Conservation (phyloP, 2,329 filamentous ascomycete species). For the Calonectria pauciramosa region DNA sequence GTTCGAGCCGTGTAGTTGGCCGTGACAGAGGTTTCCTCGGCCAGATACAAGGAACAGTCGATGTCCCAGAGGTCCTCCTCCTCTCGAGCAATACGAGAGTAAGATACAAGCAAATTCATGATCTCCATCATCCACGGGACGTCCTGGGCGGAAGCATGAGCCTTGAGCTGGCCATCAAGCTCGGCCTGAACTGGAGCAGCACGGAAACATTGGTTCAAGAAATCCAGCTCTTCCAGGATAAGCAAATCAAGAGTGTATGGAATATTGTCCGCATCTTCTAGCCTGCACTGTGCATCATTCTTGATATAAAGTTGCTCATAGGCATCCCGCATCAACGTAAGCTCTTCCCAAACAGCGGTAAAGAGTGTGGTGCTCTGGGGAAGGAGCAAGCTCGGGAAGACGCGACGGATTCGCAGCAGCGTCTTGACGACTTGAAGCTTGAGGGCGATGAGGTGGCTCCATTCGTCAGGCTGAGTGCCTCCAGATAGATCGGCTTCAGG, state of each 20-base stretch:
- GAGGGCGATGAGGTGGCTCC: constrained; percentile 86
- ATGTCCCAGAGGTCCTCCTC: constrained; percentile 97
- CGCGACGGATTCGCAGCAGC: constrained; percentile 86
- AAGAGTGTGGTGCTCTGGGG: constrained; percentile 89
- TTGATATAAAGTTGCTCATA: constrained; percentile 90
- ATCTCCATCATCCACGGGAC: constrained; percentile 89
- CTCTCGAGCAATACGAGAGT: constrained; percentile 91
- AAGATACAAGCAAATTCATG: constrained; percentile 86
- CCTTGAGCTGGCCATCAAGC: constrained; percentile 82
- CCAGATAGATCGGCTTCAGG: constrained; percentile 70
- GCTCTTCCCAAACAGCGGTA: constrained; percentile 89
- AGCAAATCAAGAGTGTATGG: constrained; percentile 96
- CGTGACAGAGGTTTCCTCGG: constrained; percentile 94
- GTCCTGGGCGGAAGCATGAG: constrained; percentile 70
- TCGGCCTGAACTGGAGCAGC: constrained; percentile 91
- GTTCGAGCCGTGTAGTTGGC: constrained; percentile 96
- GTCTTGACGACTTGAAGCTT: constrained; percentile 97
- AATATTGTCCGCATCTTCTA: constrained; percentile 92
- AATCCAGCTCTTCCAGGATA: constrained; percentile 93
- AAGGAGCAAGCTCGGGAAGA: constrained; percentile 86
- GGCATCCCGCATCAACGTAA: constrained; percentile 77
- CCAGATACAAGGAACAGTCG: constrained; percentile 94
- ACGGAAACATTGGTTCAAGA: constrained; percentile 90
- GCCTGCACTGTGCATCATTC: constrained; percentile 85
- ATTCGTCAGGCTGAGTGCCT: constrained; percentile 72